Evolutionary conservation across 2,329 filamentous ascomycete species (phyloP), one percentile per base, ranked within the genome.

Genomic region (Venturia carpophila): DNA sequence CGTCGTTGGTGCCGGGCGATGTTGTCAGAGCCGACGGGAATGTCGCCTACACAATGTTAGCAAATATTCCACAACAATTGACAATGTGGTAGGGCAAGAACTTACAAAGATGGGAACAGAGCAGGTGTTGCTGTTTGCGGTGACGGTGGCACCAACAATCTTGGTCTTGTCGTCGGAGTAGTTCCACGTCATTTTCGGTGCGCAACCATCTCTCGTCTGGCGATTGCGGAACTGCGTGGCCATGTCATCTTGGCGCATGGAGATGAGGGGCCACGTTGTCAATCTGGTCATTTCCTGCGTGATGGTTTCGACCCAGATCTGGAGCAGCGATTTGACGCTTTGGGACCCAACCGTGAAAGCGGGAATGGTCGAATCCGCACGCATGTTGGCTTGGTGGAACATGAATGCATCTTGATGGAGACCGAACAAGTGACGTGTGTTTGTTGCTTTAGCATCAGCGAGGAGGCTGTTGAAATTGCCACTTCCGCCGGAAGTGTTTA

Each of bases 121-220:
- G 63, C 63, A 64, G 52, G 49, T 24, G 34, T 64, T 64, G 13
- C 63, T 37, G 10, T 11, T 60, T 10, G 63, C 45, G 13, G 47
- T 60, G 30, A 64, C 7, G 6, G 47, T 64, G 4, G 63, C 63
- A 10, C 52, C 49, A 11, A 60, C 37, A 19, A 64, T 64, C 19
- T 30, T 41, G 17, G 15, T 41, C 21, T 49, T 49, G 6, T 64
- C 63, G 9, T 19, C 11, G 3, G 63, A 73, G 63, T 78, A 77
- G 61, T 74, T 75, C 71, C 80, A 83, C 24, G 71, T 75, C 63
- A 85, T 69, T 62, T 77, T 76, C 62, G 83, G 81, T 49, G 77
- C 70, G 75, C 84, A 83, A 61, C 73, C 73, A 71, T 64, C 63
- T n/a, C 63, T 6, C 7, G 63, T 60, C 34, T 60, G 56, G 21